Conservation (phyloP, 352 stramenopile species). For the Globisporangium nodosum region DNA sequence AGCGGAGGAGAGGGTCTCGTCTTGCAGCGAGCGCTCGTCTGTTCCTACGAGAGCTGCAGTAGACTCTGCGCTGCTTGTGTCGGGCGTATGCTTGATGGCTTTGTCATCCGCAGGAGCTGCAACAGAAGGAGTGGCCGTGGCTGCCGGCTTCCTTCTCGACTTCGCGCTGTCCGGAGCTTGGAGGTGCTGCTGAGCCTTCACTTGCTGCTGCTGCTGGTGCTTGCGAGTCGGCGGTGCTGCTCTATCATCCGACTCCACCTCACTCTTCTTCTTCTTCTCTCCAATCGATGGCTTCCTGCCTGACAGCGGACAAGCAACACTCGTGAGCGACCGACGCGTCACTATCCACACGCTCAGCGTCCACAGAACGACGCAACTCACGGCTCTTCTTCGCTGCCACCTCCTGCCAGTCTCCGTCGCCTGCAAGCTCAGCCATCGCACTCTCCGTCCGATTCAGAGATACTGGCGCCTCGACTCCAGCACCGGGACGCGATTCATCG, state of each 20-base stretch:
- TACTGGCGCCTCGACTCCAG: not conserved
- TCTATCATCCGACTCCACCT: not conserved
- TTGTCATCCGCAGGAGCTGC: not conserved
- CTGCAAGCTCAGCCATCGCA: not conserved
- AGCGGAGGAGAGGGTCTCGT: too few species aligned
- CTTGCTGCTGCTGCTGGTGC: not conserved
- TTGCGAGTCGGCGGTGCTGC: not conserved
- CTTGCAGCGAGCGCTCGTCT: not conserved
- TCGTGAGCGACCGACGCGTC: not conserved
- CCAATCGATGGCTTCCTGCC: not conserved
- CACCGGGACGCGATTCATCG: not conserved
- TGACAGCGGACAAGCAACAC: not conserved
- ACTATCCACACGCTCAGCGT: not conserved
- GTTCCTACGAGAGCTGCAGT: not conserved
- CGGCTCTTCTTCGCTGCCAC: constrained; percentile 23
- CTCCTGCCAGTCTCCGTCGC: constrained; percentile 14
- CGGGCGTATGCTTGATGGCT: not conserved
- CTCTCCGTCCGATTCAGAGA: too few species aligned
- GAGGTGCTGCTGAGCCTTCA: too few species aligned
- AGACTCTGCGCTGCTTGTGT: not conserved
- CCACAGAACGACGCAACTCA: constrained; percentile 6
- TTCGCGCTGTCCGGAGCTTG: not conserved
- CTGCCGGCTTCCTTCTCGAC: not conserved
- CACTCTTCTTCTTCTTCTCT: not conserved
- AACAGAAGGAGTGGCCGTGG: too few species aligned